Evolutionary conservation across 192 early-diverging fungal species (phyloP).

Genomic region (Coemansia sp.): DNA sequence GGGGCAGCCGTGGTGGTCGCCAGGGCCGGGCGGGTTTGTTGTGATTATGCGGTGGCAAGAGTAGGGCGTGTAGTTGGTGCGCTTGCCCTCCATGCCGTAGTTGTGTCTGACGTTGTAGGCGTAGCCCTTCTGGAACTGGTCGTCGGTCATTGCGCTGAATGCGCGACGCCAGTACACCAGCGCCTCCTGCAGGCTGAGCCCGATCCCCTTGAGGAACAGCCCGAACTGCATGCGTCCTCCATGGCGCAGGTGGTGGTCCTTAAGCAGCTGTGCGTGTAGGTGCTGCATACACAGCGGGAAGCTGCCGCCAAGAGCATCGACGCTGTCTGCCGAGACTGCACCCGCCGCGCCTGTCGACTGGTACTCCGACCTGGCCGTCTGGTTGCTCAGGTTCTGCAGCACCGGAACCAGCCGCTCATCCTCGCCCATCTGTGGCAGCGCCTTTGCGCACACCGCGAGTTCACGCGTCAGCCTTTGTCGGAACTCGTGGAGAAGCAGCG

Average conservation of each 20-base stretch:
- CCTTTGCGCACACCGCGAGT: conserved; percentile 69
- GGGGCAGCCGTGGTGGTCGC: conserved; percentile 95
- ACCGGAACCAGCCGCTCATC: conserved; percentile 90
- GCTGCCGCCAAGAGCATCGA: conserved; percentile 67
- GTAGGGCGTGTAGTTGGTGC: conserved; percentile 77
- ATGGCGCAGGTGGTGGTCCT: conserved; percentile 84
- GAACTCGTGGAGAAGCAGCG: conserved; percentile 79
- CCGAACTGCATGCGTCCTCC: conserved; percentile 88
- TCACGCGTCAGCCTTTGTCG: conserved; percentile 58
- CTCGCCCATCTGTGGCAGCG: conserved; percentile 86
- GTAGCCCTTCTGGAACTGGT: conserved; percentile 91
- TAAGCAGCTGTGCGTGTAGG: conserved; percentile 70
- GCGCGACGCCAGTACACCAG: conserved; percentile 89
- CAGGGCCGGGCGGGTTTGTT: conserved; percentile 72
- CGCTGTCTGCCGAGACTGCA: conserved; percentile 64
- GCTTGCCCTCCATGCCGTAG: conserved; percentile 93
- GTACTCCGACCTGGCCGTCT: conserved; percentile 77
- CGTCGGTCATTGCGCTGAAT: conserved; percentile 79
- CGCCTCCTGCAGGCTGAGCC: conserved; percentile 86
- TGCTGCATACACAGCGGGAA: conserved; percentile 95
- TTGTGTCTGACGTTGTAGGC: conserved; percentile 95
- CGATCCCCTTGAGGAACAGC: conserved; percentile 95
- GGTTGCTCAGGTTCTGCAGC: conserved; percentile 81
- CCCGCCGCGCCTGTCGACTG: conserved; percentile 55
- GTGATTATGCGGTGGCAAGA: conserved; percentile 90